A percentile compares a stretch with the other conserved stretches of the same genome.
Evolutionary conservation across 2,329 filamentous ascomycete species (phyloP).

Genomic region (Cordyceps cicadae): DNA sequence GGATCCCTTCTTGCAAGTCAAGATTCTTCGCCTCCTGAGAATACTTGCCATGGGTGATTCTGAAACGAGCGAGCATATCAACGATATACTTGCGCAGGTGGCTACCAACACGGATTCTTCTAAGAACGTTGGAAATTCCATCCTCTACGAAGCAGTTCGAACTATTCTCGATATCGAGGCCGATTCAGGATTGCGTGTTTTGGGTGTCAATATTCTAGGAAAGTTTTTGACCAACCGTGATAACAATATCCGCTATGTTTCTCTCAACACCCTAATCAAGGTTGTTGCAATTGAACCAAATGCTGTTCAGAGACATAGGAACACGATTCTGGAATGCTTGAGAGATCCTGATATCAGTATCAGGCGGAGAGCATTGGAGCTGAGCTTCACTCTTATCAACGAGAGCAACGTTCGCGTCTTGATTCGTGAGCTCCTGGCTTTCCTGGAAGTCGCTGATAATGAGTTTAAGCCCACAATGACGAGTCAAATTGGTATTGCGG

Average conservation of each 20-base stretch:
- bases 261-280: constrained; percentile 93
- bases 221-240: constrained; percentile 98
- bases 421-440: constrained; percentile 86
- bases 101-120: constrained; percentile 96
- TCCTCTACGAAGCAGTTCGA: constrained; percentile 91
- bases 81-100: constrained; percentile 94
- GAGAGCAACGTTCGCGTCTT: constrained; percentile 91
- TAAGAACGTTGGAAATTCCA: constrained; percentile 98
- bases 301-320: constrained; percentile 91
- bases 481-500: constrained; percentile 92
- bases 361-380: constrained; percentile 83
- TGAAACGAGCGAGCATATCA: constrained; percentile 91
- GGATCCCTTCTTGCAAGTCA: constrained; percentile 95
- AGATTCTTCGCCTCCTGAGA: constrained; percentile 78
- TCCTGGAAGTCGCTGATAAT: constrained; percentile 93
- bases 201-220: constrained; percentile 96
- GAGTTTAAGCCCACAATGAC: constrained; percentile 99
- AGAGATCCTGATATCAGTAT: constrained; percentile 98
- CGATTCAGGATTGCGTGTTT: constrained; percentile 84
- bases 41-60: constrained; percentile 81
- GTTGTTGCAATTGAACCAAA: constrained; percentile 97
- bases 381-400: constrained; percentile 97
- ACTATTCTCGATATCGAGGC: constrained; percentile 98
- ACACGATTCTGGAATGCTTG: constrained; percentile 93
- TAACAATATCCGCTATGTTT: constrained; percentile 98